Evolutionary conservation across 225 moss, liverwort and hornwort species (phyloP).

Genomic region (Marchantia polymorpha): DNA sequence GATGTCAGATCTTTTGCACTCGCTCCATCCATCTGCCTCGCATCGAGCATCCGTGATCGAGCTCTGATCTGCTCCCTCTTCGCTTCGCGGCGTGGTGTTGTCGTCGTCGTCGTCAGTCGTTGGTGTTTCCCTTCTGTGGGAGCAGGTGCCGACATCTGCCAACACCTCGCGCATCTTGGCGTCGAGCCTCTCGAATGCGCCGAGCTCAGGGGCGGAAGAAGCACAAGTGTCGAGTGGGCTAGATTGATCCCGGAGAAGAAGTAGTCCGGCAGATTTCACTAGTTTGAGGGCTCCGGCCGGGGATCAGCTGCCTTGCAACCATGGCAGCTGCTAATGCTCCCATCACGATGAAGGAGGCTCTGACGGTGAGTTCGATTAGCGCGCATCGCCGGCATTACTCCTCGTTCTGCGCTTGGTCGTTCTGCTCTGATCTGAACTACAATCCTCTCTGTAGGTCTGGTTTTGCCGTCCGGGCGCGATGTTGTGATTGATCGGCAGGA

Average conservation of each 20-base stretch:
- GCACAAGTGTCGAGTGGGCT: constrained; percentile 3
- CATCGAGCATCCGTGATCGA: constrained; percentile 4
- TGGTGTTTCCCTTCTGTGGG: not conserved
- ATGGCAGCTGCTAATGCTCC: constrained; percentile 99
- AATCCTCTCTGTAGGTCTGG: not conserved
- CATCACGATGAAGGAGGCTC: constrained; percentile 98
- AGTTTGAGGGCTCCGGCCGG: constrained; percentile 31
- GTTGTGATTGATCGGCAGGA: constrained; percentile 12
- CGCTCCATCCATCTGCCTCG: constrained; percentile 21
- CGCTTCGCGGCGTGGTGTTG: not conserved
- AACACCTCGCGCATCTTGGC: constrained; percentile 14
- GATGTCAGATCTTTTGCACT: constrained; percentile 26
- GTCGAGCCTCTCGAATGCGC: constrained; percentile 11
- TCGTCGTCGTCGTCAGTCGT: too few relatives aligned
- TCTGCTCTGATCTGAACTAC: constrained; percentile 20
- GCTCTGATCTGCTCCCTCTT: constrained; percentile 8
- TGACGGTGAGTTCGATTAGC: constrained; percentile 60
- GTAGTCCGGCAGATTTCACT: constrained; percentile 5
- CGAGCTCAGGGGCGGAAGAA: constrained; percentile 5
- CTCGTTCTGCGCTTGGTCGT: not conserved
- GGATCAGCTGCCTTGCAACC: constrained; percentile 51
- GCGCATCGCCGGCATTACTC: not conserved
- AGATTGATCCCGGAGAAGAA: constrained; percentile 5
- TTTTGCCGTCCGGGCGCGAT: not conserved
- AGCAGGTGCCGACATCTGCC: constrained; percentile 7